A percentile compares a stretch with the other conserved stretches of the same genome.
These are phyloP conservation scores for Ophidiomyces ophidiicola DNA, from an alignment of 2,329 filamentous ascomycete genomes.

Conservation along the genomic window DNA sequence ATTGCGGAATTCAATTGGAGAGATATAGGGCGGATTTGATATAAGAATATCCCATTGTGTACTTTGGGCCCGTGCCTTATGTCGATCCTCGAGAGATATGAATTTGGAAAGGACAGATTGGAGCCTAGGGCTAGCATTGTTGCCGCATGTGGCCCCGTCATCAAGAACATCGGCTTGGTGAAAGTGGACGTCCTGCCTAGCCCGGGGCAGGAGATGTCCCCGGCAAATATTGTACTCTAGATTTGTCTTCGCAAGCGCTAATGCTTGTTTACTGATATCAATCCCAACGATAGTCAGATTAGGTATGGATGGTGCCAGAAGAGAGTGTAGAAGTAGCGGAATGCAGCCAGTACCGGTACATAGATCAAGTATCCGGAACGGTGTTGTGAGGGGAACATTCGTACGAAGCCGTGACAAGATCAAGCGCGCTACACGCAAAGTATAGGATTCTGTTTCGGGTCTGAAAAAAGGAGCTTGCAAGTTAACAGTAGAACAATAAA, in stretches of 20 bases:
- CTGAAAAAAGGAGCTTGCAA: constrained; percentile 22
- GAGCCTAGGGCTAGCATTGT: background rate
- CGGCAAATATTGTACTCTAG: constrained; percentile 39
- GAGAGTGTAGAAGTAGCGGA: constrained; percentile 58
- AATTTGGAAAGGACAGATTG: constrained; percentile 1
- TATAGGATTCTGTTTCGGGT: constrained; percentile 60
- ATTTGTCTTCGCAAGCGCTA: constrained; percentile 56
- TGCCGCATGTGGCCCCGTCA: background rate
- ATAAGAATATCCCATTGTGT: constrained; percentile 51
- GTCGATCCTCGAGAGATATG: background rate
- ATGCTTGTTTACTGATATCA: constrained; percentile 57
- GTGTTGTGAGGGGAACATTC: constrained; percentile 12
- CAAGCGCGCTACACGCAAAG: constrained; percentile 42
- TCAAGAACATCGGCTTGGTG: constrained; percentile 34
- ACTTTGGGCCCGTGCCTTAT: no score
- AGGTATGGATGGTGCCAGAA: constrained; percentile 37
- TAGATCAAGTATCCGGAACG: constrained; percentile 61
- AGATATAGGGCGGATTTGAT: constrained; percentile 88
- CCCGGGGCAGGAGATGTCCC: constrained; percentile 20
- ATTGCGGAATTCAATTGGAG: constrained; percentile 45
- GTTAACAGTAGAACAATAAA: background rate
- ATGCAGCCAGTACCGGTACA: constrained; percentile 92
- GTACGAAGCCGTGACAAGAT: constrained; percentile 21
- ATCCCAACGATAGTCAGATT: constrained; percentile 50
- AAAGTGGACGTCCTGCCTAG: constrained; percentile 35